These are phyloP conservation scores for Elongisporangium prolatum DNA, from an alignment of 352 stramenopile genomes.

Conservation along the genomic window DNA sequence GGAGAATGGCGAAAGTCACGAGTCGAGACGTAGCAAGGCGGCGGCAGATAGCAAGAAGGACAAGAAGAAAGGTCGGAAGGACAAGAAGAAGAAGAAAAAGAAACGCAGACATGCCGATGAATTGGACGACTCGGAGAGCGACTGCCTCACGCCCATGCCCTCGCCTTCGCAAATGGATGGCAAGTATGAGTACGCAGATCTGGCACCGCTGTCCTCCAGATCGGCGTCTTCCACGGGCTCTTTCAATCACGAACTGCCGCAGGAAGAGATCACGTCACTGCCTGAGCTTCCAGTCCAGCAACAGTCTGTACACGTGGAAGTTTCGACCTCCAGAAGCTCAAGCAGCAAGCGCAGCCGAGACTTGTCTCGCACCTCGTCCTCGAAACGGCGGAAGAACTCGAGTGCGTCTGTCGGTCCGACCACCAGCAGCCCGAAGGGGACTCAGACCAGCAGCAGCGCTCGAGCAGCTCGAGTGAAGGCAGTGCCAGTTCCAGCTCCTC, in stretches of 20 bases:
- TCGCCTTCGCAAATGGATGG: slow-evolving; percentile 41
- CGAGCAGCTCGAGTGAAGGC: slow-evolving; percentile 14
- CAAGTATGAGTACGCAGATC: slow-evolving; percentile 37
- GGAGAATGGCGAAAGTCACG: not conserved
- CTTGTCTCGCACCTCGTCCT: not conserved
- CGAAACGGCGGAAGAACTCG: not conserved
- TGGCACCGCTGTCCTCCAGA: slow-evolving; percentile 11
- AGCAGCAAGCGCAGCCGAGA: slow-evolving; percentile 2
- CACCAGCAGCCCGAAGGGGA: not conserved
- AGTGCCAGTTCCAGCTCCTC: slow-evolving; percentile 2
- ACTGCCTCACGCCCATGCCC: slow-evolving; percentile 32
- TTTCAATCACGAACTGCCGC: not conserved
- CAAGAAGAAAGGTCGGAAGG: slow-evolving; percentile 33
- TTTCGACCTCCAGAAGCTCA: not conserved
- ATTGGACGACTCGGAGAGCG: slow-evolving; percentile 45
- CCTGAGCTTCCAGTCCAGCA: not conserved
- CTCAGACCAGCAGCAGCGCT: slow-evolving; percentile 1
- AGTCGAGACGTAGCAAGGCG: slow-evolving; percentile 18
- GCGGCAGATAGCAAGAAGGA: slow-evolving; percentile 39
- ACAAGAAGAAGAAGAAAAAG: slow-evolving; percentile 51
- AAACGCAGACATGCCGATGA: slow-evolving; percentile 32
- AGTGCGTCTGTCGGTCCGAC: not conserved
- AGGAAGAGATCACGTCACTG: not conserved
- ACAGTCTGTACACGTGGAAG: slow-evolving; percentile 10
- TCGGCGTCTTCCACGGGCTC: slow-evolving; percentile 6